Evolutionary conservation across 352 stramenopile species (phyloP).

Genomic region (Bremia lactucae): DNA sequence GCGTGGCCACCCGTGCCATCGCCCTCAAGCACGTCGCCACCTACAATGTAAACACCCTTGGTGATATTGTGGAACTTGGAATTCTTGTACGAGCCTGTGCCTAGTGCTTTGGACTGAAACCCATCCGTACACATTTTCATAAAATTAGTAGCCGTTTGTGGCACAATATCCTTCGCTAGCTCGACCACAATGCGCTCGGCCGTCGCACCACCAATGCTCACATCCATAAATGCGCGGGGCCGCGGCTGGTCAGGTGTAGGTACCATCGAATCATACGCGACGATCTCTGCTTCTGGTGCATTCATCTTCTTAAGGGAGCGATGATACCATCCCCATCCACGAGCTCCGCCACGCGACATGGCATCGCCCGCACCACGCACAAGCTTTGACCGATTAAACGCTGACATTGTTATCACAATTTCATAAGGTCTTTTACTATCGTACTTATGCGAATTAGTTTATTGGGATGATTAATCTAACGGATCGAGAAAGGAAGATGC

Average conservation of each 20-base stretch:
- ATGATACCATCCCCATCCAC: constrained; percentile 78
- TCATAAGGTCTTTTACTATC: neutral
- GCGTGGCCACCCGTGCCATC: constrained; percentile 70
- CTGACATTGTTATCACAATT: constrained; percentile 22
- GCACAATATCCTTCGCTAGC: constrained; percentile 75
- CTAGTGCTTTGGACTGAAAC: constrained; percentile 45
- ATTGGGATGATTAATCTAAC: constrained; percentile 1
- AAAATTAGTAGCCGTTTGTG: constrained; percentile 69
- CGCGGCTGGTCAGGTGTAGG: constrained; percentile 39
- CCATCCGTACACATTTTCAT: constrained; percentile 59
- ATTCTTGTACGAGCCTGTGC: constrained; percentile 71
- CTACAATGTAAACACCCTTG: constrained; percentile 69
- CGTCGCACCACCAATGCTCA: constrained; percentile 72
- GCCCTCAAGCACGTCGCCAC: constrained; percentile 60
- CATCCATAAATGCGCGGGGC: constrained; percentile 66
- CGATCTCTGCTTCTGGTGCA: constrained; percentile 32
- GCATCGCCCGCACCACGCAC: constrained; percentile 41
- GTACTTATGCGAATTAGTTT: neutral
- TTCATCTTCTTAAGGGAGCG: constrained; percentile 81
- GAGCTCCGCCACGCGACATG: constrained; percentile 48
- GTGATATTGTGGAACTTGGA: constrained; percentile 80
- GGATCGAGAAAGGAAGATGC: constrained; percentile 17
- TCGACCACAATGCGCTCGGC: constrained; percentile 72
- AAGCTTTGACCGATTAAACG: constrained; percentile 49
- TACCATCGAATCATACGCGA: constrained; percentile 61